Evolutionary conservation across 1,139 yeast genomes (phyloP).

Genomic region (Taphrina pruni): DNA sequence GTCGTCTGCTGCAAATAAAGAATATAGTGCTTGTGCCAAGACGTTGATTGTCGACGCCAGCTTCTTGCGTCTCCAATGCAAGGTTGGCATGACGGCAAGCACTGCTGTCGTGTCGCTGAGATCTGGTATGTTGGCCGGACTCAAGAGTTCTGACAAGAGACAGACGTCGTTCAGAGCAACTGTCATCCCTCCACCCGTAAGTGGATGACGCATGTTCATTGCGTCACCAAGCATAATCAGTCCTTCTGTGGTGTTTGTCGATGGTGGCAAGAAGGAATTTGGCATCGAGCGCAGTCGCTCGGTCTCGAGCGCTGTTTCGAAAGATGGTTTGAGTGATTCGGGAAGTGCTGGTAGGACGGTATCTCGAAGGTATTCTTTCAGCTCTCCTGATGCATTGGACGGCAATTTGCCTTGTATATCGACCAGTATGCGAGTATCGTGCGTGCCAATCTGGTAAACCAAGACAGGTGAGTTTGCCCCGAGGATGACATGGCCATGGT

Average conservation of each 20-base stretch:
- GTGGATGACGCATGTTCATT: slow-evolving; percentile 95
- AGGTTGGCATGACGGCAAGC: slow-evolving; percentile 62
- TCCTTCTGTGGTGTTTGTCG: slow-evolving; percentile 71
- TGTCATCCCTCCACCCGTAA: slow-evolving; percentile 99
- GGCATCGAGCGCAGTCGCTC: slow-evolving; percentile 85
- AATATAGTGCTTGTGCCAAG: slow-evolving; percentile 84
- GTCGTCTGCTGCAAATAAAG: slow-evolving; percentile 68
- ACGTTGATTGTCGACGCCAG: slow-evolving; percentile 87
- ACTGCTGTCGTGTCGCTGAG: slow-evolving; percentile 65
- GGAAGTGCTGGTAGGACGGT: slow-evolving; percentile 77
- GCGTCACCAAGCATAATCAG: slow-evolving; percentile 89
- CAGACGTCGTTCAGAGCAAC: slow-evolving; percentile 91
- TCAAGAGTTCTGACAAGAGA: slow-evolving; percentile 64
- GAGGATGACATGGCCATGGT: slow-evolving; percentile 88
- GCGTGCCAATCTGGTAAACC: slow-evolving; percentile 81
- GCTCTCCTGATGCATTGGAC: slow-evolving; percentile 62
- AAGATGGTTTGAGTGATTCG: slow-evolving; percentile 65
- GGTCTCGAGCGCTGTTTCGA: slow-evolving; percentile 61
- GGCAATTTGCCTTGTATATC: slow-evolving; percentile 84
- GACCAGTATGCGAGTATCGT: slow-evolving; percentile 85
- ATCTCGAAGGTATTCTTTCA: slow-evolving; percentile 64
- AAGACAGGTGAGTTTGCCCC: slow-evolving; percentile 88
- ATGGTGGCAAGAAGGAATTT: slow-evolving; percentile 85
- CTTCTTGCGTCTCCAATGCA: slow-evolving; percentile 77
- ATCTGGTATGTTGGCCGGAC: slow-evolving; percentile 63